These are phyloP conservation scores for Chlamydomonas sp. DNA, from an alignment of 139 green algal genomes.

Conservation along the genomic window DNA sequence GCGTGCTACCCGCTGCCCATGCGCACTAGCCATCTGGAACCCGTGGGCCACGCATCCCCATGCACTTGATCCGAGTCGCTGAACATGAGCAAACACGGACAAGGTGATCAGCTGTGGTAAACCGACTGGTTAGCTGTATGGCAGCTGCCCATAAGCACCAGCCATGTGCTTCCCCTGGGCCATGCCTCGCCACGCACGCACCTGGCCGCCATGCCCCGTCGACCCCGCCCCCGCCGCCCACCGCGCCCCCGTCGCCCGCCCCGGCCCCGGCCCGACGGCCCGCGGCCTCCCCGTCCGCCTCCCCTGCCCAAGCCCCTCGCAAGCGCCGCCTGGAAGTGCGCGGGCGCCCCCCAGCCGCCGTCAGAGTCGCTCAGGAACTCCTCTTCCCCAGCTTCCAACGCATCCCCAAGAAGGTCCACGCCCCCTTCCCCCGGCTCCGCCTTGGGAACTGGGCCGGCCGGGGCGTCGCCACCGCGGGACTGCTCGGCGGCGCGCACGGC, in stretches of 20 bases:
- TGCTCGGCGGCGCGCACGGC: conserved; percentile 38
- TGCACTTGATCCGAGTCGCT: no score
- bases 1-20: no score
- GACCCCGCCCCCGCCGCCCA: conserved; percentile 40
- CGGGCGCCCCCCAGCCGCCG: conserved; percentile 67
- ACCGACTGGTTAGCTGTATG: no score
- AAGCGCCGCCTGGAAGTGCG: conserved; percentile 17
- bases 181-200: conserved; percentile 6
- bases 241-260: conserved; percentile 39
- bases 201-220: conserved; percentile 33
- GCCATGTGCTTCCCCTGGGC: no score
- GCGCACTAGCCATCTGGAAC: no score
- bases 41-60: no score
- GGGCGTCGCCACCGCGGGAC: neutral
- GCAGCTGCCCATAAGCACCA: no score
- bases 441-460: neutral
- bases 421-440: conserved; percentile 3
- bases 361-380: conserved; percentile 75
- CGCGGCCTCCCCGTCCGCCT: neutral
- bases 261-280: conserved; percentile 9
- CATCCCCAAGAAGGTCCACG: neutral
- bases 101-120: no score
- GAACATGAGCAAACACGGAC: no score
- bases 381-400: neutral
- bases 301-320: neutral